Base-by-base conservation (phyloP, 2,329 filamentous ascomycete species). In the Fusarium vanettenii region DNA sequence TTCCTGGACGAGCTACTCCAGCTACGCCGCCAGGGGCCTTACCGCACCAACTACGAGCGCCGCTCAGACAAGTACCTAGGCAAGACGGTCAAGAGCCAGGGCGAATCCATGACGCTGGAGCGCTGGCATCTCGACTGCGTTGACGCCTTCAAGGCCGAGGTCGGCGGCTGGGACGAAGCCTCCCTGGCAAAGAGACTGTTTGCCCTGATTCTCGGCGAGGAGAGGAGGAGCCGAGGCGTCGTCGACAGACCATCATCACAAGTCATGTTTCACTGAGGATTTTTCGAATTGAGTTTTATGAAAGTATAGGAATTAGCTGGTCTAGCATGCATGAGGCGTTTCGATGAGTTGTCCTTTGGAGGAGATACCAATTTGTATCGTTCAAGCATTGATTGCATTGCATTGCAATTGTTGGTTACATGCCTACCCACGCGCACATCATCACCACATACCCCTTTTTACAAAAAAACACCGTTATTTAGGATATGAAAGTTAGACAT, bases 41-140 rank as follows among this genome's bases (percentile, higher is more conserved):
- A 83, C 48, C 79, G 79, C 10, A 65, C 73, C 2, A 60, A 68
- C 22, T 81, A 80, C 67, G 69, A 80, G 57, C 80, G 76, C 11
- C 74, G 76, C 18, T 79, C 82, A 2, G 78, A 80, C 48, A 77
- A 79, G 48, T 83, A 88, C 35, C 81, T 89, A 3, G 88, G 88
- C 66, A 88, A 86, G 77, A 84, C 82, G 29, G 86, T 90, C 66
- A 78, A 80, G 27, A 85, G 86, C 31, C 85, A 87, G 39, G 87
- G 85, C 55, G 82, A 86, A 78, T 79, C 81, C 6, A 82, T 91
- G 81, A 71, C 82, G 25, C 81, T 91, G 20, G 85, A 90, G 79
- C 78, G 83, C 66, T 91, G 89, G 89, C 89, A 91, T 69, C 80
- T 91, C 20, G 89, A 91, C 68, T 85, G 90, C 64, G 85, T 91